Evolutionary conservation across 106 monocot species (phyloP).

Genomic region (Alisma plantagoaquatica): DNA sequence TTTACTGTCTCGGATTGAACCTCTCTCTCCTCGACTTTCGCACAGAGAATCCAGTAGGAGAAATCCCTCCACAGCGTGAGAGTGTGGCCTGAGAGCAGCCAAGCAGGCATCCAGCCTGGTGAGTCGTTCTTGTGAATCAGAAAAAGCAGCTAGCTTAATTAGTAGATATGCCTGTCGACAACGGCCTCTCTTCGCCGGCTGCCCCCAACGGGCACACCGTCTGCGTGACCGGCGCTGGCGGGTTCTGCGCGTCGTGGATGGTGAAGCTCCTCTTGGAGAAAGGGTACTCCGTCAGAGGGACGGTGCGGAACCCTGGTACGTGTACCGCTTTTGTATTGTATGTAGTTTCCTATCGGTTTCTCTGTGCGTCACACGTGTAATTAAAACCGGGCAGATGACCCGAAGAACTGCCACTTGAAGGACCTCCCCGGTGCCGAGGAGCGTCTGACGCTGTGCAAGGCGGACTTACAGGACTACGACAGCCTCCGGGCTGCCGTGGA

Average conservation of each 20-base stretch:
- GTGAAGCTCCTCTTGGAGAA: constrained; percentile 35
- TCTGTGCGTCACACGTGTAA: too few relatives aligned
- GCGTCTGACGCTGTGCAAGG: constrained; percentile 50
- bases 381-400: constrained; percentile 47
- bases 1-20: too few relatives aligned
- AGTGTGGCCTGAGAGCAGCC: too few relatives aligned
- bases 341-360: neutral
- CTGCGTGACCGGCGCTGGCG: constrained; percentile 43
- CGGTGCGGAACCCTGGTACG: constrained; percentile 33
- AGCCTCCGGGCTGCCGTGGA: constrained; percentile 35
- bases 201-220: too few relatives aligned
- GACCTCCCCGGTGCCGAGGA: constrained; percentile 44
- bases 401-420: constrained; percentile 53
- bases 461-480: constrained; percentile 58
- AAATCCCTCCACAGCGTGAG: too few relatives aligned
- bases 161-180: too few relatives aligned
- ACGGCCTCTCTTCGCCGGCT: too few relatives aligned
- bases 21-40: too few relatives aligned
- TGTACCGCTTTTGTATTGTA: neutral
- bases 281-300: constrained; percentile 40
- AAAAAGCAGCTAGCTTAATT: too few relatives aligned
- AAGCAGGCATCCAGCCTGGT: too few relatives aligned
- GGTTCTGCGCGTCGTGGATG: constrained; percentile 38
- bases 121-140: too few relatives aligned
- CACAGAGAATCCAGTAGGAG: too few relatives aligned